phyloP scores from a whole-genome alignment of 176 grass and related monocot genomes.

The Bromus sterilis region DNA sequence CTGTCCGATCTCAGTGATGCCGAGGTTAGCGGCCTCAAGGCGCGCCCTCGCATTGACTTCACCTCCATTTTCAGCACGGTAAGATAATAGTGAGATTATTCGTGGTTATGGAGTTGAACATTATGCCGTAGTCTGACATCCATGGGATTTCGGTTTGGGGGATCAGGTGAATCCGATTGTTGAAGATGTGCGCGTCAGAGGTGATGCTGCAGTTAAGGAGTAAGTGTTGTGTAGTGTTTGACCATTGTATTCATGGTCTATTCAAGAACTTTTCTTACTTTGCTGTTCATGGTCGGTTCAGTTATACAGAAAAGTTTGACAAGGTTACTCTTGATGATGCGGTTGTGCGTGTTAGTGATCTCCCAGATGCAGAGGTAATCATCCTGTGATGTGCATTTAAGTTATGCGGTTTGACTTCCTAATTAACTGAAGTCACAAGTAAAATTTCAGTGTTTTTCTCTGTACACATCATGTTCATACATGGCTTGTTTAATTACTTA shows the following conservation, averaged over 20 bases:
- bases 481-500: not conserved
- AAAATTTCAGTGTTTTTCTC: not conserved
- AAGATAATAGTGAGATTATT: not conserved
- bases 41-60: slow-evolving; percentile 88
- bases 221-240: slow-evolving; percentile 19
- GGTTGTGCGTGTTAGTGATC: slow-evolving; percentile 51
- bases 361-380: slow-evolving; percentile 70
- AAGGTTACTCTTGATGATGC: slow-evolving; percentile 62
- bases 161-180: slow-evolving; percentile 85
- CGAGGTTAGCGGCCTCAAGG: slow-evolving; percentile 66
- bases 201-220: slow-evolving; percentile 85
- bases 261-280: not conserved
- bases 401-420: not conserved
- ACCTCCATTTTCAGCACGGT: slow-evolving; percentile 86
- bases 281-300: slow-evolving; percentile 16
- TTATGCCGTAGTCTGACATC: not conserved
- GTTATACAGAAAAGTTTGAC: slow-evolving; percentile 90
- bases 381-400: not conserved
- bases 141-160: not conserved
- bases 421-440: not conserved
- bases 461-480: not conserved
- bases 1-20: slow-evolving; percentile 64
- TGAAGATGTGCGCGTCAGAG: slow-evolving; percentile 74
- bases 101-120: not conserved
- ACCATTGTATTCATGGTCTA: not conserved